Base-by-base conservation (phyloP, 2,329 filamentous ascomycete species). In the Trichoderma breve region DNA sequence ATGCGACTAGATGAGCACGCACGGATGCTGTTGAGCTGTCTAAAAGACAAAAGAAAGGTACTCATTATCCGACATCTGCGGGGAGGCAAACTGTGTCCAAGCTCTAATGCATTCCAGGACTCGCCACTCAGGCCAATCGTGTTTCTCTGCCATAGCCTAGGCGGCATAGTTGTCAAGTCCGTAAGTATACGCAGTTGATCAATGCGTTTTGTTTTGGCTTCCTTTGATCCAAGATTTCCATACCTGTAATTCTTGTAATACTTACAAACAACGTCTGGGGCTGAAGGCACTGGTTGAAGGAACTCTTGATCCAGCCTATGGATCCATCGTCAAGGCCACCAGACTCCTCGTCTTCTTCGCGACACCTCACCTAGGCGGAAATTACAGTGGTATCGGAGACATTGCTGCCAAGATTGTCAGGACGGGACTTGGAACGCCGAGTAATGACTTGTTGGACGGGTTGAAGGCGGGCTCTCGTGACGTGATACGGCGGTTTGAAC, bases 91-190 rank as follows among this genome's bases (percentile, higher is more conserved):
- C 12, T 8, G 2, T 8, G 12, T 43, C 28, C 11, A 43, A 57
- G 58, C 30, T 62, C 67, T 70, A 53, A 70, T 39, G 15, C 18
- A 5, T 36, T 18, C 5, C 36, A 71, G 70, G 63, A 57, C 15
- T 11, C 55, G 8, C 53, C 53, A 8, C 53, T 43, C 34, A 67
- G 67, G 47, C 71, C 70, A 36, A 68, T 73, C 26, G 5, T 73
- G 43, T 71, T 72, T 30, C 36, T 72, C 18, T 72, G 73, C n/a
- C 73, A 74, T 28, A 74, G 73, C n/a, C 26, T 74, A 11, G 73
- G 73, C 5, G 73, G 73, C 28, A 67, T 74, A 28, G 71, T 74
- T 24, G 72, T 73, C 6, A 26, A 26, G 26, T 26, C 26, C 5
- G 26, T 26, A 26, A 26, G 68, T 69, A 6, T 3, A 51, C n/a